Evolutionary conservation across 2,329 filamentous ascomycete genomes (phyloP).

Genomic region (Plenodomus tracheiphilus): DNA sequence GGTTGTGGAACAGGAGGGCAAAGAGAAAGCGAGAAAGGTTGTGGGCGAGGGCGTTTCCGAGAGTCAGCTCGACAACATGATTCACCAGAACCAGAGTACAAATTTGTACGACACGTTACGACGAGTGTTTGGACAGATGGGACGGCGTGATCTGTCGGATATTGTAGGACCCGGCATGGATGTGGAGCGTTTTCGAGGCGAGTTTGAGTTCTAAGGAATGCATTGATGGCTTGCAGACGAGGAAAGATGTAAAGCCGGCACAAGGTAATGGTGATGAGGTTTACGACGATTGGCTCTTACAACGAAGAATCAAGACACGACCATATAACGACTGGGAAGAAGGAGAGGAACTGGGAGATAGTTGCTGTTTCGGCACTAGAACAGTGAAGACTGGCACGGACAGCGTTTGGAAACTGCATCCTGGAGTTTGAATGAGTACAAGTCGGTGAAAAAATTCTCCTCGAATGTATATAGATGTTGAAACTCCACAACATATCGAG

Average conservation of each 20-base stretch:
- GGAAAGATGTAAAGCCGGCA: not conserved
- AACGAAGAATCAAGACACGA: slow-evolving; percentile 17
- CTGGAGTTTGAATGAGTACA: slow-evolving; percentile 26
- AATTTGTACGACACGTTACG: slow-evolving; percentile 94
- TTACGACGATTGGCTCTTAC: slow-evolving; percentile 21
- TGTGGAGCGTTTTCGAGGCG: slow-evolving; percentile 81
- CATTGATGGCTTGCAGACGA: not conserved
- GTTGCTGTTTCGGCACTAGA: slow-evolving; percentile 37
- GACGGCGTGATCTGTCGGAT: slow-evolving; percentile 82
- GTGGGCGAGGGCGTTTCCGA: slow-evolving; percentile 65
- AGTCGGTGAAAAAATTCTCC: too few species aligned
- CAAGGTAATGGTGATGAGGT: not conserved
- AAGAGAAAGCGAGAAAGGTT: slow-evolving; percentile 81
- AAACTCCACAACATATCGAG: not conserved
- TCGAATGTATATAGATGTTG: too few species aligned
- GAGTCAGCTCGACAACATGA: slow-evolving; percentile 79
- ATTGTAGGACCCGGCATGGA: slow-evolving; percentile 88
- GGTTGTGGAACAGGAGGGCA: slow-evolving; percentile 81
- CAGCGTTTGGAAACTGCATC: slow-evolving; percentile 35
- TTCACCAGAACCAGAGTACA: slow-evolving; percentile 93
- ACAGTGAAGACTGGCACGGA: slow-evolving; percentile 25
- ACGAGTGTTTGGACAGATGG: slow-evolving; percentile 97
- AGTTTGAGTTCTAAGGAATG: slow-evolving; percentile 77
- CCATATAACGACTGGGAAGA: slow-evolving; percentile 1
- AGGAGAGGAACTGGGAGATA: slow-evolving; percentile 29